These are phyloP conservation scores for Vaccinium vitisidaea DNA, from an alignment of 148 eudicot species.

Conservation along the genomic window DNA sequence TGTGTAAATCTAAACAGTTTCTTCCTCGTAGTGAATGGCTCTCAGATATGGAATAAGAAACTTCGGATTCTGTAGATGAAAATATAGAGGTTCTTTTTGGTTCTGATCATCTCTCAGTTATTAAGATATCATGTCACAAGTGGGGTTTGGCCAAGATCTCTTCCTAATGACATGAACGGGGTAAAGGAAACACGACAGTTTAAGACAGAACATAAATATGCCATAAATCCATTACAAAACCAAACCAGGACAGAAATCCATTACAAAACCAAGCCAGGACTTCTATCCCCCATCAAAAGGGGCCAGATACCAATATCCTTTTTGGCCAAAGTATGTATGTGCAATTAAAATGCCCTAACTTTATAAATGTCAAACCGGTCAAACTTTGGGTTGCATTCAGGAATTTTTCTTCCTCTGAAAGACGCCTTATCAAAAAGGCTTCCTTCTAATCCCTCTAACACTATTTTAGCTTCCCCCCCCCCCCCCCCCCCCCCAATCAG, in stretches of 20 bases:
- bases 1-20: background rate
- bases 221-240: background rate
- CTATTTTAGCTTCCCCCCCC: too few species aligned
- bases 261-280: background rate
- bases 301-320: background rate
- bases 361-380: background rate
- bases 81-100: background rate
- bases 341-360: background rate
- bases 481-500: too few species aligned
- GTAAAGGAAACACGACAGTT: background rate
- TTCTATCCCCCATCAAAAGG: background rate
- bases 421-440: too few species aligned
- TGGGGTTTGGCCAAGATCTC: background rate
- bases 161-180: background rate
- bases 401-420: background rate
- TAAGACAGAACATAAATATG: background rate
- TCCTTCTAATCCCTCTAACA: too few species aligned
- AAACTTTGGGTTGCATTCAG: background rate
- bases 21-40: background rate
- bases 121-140: background rate
- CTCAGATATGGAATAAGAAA: background rate
- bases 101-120: background rate
- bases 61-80: background rate
- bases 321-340: background rate
- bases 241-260: background rate